phyloP scores from a whole-genome alignment of 306 rosid genomes.

The Quercus wislizeni region DNA sequence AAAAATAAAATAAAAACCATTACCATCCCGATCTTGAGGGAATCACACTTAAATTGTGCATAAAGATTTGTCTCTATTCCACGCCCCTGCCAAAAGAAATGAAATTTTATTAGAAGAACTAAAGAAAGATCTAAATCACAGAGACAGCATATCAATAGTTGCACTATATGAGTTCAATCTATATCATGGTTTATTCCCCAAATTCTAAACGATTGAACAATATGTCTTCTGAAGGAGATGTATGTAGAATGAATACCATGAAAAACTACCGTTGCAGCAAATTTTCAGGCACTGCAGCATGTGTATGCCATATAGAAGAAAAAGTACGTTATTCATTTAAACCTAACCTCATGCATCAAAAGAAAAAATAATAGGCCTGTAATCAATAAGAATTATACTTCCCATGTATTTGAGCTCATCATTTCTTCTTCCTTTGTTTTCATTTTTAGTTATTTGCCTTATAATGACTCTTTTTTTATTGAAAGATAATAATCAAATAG shows the following conservation, averaged over 20 bases:
- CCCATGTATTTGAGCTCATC: not conserved
- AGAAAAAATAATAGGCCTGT: not conserved
- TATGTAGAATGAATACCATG: not conserved
- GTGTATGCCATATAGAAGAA: not conserved
- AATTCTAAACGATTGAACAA: not conserved
- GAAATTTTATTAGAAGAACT: slow-evolving; percentile 6
- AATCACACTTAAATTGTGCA: slow-evolving; percentile 91
- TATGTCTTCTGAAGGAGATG: not conserved
- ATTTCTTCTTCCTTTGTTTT: not conserved
- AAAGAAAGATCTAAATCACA: not conserved
- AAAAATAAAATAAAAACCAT: not conserved
- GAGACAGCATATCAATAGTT: not conserved
- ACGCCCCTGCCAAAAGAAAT: slow-evolving; percentile 70
- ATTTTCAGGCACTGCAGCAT: not conserved
- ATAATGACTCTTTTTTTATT: not conserved
- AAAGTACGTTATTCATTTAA: not conserved
- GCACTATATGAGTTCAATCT: not conserved
- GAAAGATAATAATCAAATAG: not conserved
- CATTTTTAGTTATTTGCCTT: not conserved
- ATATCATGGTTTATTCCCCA: not conserved
- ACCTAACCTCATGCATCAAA: not conserved
- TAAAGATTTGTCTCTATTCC: slow-evolving; percentile 92
- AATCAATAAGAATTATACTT: not conserved
- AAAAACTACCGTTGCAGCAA: not conserved
- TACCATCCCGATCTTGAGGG: slow-evolving; percentile 97